Evolutionary conservation across 352 stramenopile genomes (phyloP), one percentile per base, ranked within the genome.

Genomic region (Phytophthora cryptogea): DNA sequence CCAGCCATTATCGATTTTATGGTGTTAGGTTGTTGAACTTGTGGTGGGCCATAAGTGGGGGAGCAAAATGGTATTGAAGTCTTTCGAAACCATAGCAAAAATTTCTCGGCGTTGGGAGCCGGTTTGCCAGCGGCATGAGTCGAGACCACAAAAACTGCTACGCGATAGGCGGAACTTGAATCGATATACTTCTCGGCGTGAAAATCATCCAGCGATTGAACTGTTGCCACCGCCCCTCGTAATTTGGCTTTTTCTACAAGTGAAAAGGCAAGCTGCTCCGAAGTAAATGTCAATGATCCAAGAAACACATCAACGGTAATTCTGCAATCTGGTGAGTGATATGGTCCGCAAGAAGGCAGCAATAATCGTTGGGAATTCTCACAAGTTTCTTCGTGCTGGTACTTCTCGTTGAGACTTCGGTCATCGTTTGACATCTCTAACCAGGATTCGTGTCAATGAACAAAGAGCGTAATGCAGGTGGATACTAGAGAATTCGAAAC

Each of bases 51-150:
- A 41, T 40, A 48, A 4, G 50, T 54, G 3, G 30, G 16, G 16
- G 48, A 17, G 16, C 11, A 11, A 39, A 35, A 30, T 6, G 16
- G 7, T 26, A 23, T 33, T 7, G 63, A 68, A 11, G 41, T 41
- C 8, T 41, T 39, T 11, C 46, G 54, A 14, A 69, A 32, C 63
- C 56, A 66, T 27, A 61, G 49, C 13, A 57, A 52, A 40, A 68
- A 66, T 3, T 17, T 33, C 14, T 70, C 56, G 5, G 57, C 54
- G 8, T 65, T 69, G 9, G 93, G 96, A 3, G 59, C 45, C 14
- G 93, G 75, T 43, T 98, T 94, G 20, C 93, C 94, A 64, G 97
- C 92, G 16, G 90, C 92, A 63, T 98, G 97, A 0, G 94, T 98
- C 2, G 94, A 82, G 56, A 97, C 78, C 17, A 98, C 55, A 43